These are phyloP conservation scores for bread wheat (Triticum aestivum) DNA, from an alignment of 176 grass and related monocot genomes.

Conservation along the genomic window IWGSC_CS_RefSeq_v2.1 NC_057810.1:643077735-643078234, in stretches of 20 bases:
- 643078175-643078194: not conserved
- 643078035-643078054: no score
- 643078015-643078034: no score
- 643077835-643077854: not conserved
- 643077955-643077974: not conserved
- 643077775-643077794: not conserved
- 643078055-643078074: no score
- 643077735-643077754: not conserved
- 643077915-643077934: not conserved
- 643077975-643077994: no score
- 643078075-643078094: no score
- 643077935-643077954: not conserved
- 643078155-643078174: not conserved
- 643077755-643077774: fast-evolving
- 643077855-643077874: not conserved
- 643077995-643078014: no score
- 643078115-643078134: not conserved
- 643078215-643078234: not conserved
- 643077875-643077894: not conserved
- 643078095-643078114: no score
- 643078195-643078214: not conserved
- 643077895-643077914: not conserved
- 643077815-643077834: not conserved
- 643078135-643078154: not conserved
- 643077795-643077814: not conserved